Base-by-base conservation (phyloP, 805 yeast genomes). In the Nakazawaea sp. region DNA sequence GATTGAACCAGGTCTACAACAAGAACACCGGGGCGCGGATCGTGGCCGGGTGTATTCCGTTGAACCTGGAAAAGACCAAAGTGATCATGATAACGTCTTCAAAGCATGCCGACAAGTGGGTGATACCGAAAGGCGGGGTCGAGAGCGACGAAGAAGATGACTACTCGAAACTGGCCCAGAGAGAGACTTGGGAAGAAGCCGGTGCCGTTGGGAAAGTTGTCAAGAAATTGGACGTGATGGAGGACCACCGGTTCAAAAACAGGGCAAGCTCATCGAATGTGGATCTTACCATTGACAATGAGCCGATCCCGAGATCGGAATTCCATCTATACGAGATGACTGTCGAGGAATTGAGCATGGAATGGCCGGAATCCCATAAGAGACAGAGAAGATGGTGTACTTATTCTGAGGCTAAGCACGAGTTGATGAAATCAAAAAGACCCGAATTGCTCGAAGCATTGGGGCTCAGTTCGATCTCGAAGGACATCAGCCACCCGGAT, bases 171-270 rank as follows among this genome's bases (percentile, higher is more conserved):
- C 62, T 84, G 4, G 97, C 97, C 0, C 63, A 70, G 13, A 67
- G 98, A 42, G 98, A 92, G 54, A 85, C 95, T 0, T 92, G 98
- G 98, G 98, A 92, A 57, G 98, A 92, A 60, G 92, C 95, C 0
- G 98, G 98, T 0, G 84, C 84, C 18, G 72, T 70, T 25, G 96
- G 97, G 6, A 61, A 55, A 13, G 66, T 88, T 4, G 49, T 64
- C 4, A 48, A 52, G 28, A 66, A 67, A 41, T 60, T 90, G 29
- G 94, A 90, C 0, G 64, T 72, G 1, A 79, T 84, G 18, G 72
- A 70, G 32, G 96, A 89, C 36, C 55, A 51, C 23, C 37, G 64
- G 15, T 57, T 52, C 37, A 38, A 45, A 33, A 50, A 52, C 34
- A 44, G 47, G 21, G 36, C 44, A 7, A 45, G 43, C 7, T 38